Evolutionary conservation across 176 grass and related monocot genomes (phyloP), one percentile per base, ranked within the genome.

Genomic region (Eragrostis nindensis): DNA sequence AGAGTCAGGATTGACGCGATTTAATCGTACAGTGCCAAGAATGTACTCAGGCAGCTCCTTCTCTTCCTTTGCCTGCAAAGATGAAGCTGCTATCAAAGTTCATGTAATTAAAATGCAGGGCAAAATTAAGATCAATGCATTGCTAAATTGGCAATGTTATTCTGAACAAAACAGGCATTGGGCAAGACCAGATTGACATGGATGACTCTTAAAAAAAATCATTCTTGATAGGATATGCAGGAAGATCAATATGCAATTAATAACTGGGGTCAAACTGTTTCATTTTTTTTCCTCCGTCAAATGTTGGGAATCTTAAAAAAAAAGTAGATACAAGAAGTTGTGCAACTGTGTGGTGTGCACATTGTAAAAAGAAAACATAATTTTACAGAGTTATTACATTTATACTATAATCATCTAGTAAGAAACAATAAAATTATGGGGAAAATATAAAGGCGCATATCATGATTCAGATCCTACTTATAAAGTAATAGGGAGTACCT

Each of bases 1-100:
- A 57, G 82, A 82, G 40, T 93, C 88, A 0, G 83, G 81, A 82
- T 82, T 91, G 59, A 91, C 74, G 8, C 86, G 92, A 13, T 95
- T 98, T 62, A 98, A 79, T 16, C 88, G 86, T 52, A 98, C 92
- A 42, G 95, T 93, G 45, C 95, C 95, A 74, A 98, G 86, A 84
- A 98, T 88, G 82, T 95, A 98, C 78, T 98, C 95, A 16, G 95
- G 95, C 45, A 98, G 87, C 87, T 95, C 95, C n/a, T 57, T 86
- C 81, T 93, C 95, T 75, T 98, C 92, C 75, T 87, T 91, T 49
- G 90, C 95, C 95, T 98, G 92, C 75, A 90, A 66, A 76, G 59
- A 79, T 66, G 44, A 79, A 74, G 59, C 30, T 62, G 66, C 54
- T 80, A 87, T 48, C 57, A 62, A 21, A 18, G 17, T 70, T 74